Evolutionary conservation across 441 rosid species (phyloP).

Genomic region (Brassica hybrid): DNA sequence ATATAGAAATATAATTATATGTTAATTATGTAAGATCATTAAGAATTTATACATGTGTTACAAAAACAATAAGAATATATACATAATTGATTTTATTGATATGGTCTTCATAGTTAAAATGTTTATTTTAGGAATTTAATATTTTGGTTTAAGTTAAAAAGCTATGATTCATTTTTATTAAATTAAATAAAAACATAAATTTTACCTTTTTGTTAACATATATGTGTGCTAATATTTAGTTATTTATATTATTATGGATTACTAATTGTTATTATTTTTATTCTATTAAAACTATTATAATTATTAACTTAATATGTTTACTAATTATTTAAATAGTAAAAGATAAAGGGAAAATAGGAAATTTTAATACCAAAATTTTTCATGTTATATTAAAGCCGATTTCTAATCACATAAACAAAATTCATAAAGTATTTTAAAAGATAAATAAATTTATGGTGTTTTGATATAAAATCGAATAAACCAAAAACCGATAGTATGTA

Average conservation of each 20-base stretch:
- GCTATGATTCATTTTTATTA: not conserved
- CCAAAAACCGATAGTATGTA: not conserved
- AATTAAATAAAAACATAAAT: not conserved
- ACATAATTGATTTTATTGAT: not conserved
- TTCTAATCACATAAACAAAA: not conserved
- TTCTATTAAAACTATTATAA: not conserved
- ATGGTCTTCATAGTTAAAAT: not conserved
- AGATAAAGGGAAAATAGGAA: not conserved
- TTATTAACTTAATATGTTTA: not conserved
- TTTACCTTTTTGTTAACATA: not conserved
- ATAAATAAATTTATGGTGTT: no score
- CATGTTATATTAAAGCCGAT: not conserved
- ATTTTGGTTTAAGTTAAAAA: not conserved
- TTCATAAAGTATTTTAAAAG: not conserved
- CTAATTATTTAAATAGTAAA: not conserved
- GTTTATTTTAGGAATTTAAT: not conserved
- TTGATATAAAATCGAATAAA: not conserved
- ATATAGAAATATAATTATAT: no score
- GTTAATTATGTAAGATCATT: not conserved
- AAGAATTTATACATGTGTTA: not conserved
- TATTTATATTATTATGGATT: not conserved
- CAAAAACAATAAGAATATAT: no score
- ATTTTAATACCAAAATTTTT: not conserved
- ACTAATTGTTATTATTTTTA: no score
- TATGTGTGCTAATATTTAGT: not conserved